A percentile compares a stretch with the other conserved stretches of the same genome.
phyloP scores from a whole-genome alignment of 1,284 basidiomycete species.

The Hymenochaete sp. region DNA sequence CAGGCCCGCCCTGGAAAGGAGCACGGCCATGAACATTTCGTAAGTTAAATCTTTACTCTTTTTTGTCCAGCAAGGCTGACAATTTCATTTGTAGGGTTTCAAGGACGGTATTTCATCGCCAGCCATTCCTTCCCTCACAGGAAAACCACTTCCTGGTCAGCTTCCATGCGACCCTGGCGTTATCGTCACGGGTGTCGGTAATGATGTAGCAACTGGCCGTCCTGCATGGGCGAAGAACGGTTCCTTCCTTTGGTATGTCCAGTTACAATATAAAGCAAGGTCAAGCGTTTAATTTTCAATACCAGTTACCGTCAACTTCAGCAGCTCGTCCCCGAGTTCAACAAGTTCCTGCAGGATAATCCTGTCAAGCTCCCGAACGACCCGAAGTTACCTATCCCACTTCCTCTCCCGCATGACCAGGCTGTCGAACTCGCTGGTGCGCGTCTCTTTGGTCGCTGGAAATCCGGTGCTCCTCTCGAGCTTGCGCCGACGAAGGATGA shows the following conservation, averaged over 20 bases:
- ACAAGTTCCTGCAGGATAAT: conserved; percentile 38
- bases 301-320: conserved; percentile 43
- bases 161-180: conserved; percentile 30
- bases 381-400: no score
- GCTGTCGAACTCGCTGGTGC: conserved; percentile 45
- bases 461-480: conserved; percentile 47
- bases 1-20: conserved; percentile 28
- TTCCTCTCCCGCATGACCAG: conserved; percentile 28
- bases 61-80: background rate
- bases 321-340: conserved; percentile 48
- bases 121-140: conserved; percentile 33
- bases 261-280: conserved; percentile 15
- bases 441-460: conserved; percentile 49
- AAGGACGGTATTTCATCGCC: conserved; percentile 41
- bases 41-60: conserved; percentile 18
- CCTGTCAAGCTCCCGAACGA: conserved; percentile 30
- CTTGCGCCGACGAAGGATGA: conserved; percentile 36
- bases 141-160: conserved; percentile 32
- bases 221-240: conserved; percentile 44
- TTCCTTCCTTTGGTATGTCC: conserved; percentile 36
- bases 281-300: no score
- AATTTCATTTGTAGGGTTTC: conserved; percentile 29
- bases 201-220: conserved; percentile 28
- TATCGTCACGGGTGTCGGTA: conserved; percentile 32
- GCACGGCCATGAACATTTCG: conserved; percentile 29